Conservation (phyloP, 176 grass and related monocot genomes). For the Puya raimondii region DNA sequence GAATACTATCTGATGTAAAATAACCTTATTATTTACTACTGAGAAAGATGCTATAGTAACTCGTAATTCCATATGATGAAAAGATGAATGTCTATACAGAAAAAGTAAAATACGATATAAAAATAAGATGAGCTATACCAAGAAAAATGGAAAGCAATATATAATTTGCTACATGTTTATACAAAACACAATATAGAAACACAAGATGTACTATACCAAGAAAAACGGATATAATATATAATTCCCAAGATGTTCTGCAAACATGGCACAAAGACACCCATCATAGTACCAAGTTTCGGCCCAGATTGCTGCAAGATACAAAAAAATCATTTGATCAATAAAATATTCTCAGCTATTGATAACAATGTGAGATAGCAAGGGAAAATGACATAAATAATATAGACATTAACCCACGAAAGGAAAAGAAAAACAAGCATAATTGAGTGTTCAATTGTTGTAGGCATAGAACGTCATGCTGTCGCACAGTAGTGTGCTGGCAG, state of each 20-base stretch:
- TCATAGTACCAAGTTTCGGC: slow-evolving; percentile 85
- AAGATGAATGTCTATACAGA: too few relatives aligned
- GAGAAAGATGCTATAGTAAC: too few relatives aligned
- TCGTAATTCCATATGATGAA: too few relatives aligned
- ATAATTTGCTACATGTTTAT: neutral
- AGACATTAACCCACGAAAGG: slow-evolving; percentile 8
- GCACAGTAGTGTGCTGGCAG: too few relatives aligned
- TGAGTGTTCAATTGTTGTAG: too few relatives aligned
- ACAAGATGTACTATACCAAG: slow-evolving; percentile 51
- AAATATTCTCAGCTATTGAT: neutral
- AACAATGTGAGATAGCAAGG: neutral
- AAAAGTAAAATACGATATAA: too few relatives aligned
- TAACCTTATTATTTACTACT: too few relatives aligned
- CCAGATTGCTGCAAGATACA: slow-evolving; percentile 43
- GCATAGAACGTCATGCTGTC: too few relatives aligned
- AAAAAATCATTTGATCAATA: neutral
- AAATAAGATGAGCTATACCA: too few relatives aligned
- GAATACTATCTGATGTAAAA: too few relatives aligned
- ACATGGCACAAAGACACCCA: slow-evolving; percentile 99
- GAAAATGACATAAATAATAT: neutral
- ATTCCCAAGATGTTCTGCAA: slow-evolving; percentile 99
- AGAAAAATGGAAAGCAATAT: neutral
- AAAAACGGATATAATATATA: slow-evolving; percentile 99
- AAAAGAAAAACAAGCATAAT: neutral
- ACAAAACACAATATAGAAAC: slow-evolving; percentile 1